phyloP scores from a whole-genome alignment of 2,329 filamentous ascomycete genomes.

The Fusarium robinianum region DNA sequence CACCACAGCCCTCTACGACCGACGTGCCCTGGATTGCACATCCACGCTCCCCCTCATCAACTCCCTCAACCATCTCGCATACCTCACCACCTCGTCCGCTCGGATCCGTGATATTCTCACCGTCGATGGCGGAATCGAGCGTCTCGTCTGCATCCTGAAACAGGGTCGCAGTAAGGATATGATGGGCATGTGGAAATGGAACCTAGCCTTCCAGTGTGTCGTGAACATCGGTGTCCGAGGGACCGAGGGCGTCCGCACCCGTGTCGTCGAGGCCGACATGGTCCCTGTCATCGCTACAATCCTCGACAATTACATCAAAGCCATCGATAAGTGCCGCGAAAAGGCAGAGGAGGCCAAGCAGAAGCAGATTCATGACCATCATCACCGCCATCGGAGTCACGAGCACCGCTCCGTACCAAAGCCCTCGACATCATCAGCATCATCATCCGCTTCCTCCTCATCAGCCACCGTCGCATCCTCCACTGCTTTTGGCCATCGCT shows the following conservation, averaged over 20 bases:
- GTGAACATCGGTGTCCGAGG: slow-evolving; percentile 98
- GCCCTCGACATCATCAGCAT: slow-evolving; percentile 43
- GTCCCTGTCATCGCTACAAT: slow-evolving; percentile 98
- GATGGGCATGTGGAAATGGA: slow-evolving; percentile 99
- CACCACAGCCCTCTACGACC: slow-evolving; percentile 96
- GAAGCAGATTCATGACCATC: slow-evolving; percentile 63
- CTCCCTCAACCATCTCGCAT: slow-evolving; percentile 97
- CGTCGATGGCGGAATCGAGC: slow-evolving; percentile 97
- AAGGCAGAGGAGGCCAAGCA: slow-evolving; percentile 82
- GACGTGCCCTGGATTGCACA: slow-evolving; percentile 95
- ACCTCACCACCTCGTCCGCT: slow-evolving; percentile 96
- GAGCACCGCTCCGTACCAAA: slow-evolving; percentile 55
- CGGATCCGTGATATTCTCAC: slow-evolving; percentile 97
- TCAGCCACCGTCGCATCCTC: slow-evolving; percentile 19
- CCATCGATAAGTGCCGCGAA: slow-evolving; percentile 88
- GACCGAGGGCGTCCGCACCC: slow-evolving; percentile 89
- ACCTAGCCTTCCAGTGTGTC: slow-evolving; percentile 96
- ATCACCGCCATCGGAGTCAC: slow-evolving; percentile 55
- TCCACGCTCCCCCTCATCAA: slow-evolving; percentile 98
- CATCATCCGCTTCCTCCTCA: slow-evolving; percentile 44
- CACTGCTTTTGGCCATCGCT: slow-evolving; percentile 55
- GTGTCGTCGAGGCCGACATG: slow-evolving; percentile 98
- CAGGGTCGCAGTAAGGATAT: slow-evolving; percentile 95
- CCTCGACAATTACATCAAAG: slow-evolving; percentile 96
- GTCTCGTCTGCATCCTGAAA: slow-evolving; percentile 96